These are phyloP conservation scores for Panicum virgatum DNA, from an alignment of 202 grass and related monocot species.

Conservation along the genomic window DNA sequence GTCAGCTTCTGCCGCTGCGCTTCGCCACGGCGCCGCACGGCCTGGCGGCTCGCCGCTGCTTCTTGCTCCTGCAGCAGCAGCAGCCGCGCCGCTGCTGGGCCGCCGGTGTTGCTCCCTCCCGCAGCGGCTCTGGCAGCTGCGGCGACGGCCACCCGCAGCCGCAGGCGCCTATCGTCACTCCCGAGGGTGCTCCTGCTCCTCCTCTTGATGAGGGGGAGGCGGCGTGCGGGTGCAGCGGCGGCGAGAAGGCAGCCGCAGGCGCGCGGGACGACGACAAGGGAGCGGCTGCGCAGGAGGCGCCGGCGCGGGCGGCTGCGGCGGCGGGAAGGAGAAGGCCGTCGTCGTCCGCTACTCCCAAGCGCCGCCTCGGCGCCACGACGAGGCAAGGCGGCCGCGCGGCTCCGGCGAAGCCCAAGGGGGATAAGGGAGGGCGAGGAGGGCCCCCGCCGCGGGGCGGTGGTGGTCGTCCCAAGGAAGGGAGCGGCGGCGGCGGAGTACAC, in stretches of 20 bases:
- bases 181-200: neutral
- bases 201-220: neutral
- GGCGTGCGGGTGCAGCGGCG: neutral
- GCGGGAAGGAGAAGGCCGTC: neutral
- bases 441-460: neutral
- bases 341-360: neutral
- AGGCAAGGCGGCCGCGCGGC: neutral
- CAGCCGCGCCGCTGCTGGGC: neutral
- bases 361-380: neutral
- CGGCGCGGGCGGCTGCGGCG: neutral
- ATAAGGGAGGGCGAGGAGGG: neutral
- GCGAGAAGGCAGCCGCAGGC: neutral
- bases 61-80: neutral
- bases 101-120: neutral
- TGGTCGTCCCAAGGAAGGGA: neutral
- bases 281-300: neutral
- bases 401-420: neutral
- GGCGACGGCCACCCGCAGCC: neutral
- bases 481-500: neutral
- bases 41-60: neutral
- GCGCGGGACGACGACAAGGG: neutral
- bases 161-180: neutral
- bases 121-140: neutral
- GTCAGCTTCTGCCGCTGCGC: neutral
- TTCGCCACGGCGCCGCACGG: neutral